A percentile compares a stretch with the other conserved stretches of the same genome.
phyloP scores from a whole-genome alignment of 2,329 filamentous ascomycete species.

The Colletotrichum caudatum region DNA sequence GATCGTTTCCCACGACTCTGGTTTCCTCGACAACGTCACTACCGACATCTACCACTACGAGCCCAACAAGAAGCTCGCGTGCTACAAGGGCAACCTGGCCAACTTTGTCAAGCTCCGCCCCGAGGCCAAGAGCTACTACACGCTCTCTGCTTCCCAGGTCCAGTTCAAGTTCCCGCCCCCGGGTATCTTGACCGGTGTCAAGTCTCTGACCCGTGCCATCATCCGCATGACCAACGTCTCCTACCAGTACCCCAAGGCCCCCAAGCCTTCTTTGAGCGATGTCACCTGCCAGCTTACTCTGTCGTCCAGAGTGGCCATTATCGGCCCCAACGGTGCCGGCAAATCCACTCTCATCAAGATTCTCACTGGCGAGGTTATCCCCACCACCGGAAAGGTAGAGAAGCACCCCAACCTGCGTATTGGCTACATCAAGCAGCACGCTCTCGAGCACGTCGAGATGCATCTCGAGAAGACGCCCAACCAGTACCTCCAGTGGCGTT shows the following conservation, averaged over 20 bases:
- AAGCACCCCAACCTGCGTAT: slow-evolving; percentile 99
- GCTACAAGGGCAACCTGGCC: slow-evolving; percentile 85
- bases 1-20: slow-evolving; percentile 98
- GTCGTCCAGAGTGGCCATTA: slow-evolving; percentile 94
- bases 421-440: slow-evolving; percentile 99
- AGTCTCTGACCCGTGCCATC: slow-evolving; percentile 93
- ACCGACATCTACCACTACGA: slow-evolving; percentile 99
- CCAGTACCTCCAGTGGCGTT: slow-evolving; percentile 99
- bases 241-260: slow-evolving; percentile 90
- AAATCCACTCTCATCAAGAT: slow-evolving; percentile 99
- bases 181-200: slow-evolving; percentile 93
- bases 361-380: slow-evolving; percentile 91
- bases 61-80: slow-evolving; percentile 89
- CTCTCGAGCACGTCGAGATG: slow-evolving; percentile 99
- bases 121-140: slow-evolving; percentile 98
- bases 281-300: slow-evolving; percentile 90
- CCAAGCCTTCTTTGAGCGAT: slow-evolving; percentile 88
- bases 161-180: slow-evolving; percentile 99
- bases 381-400: slow-evolving; percentile 86
- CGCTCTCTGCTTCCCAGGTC: slow-evolving; percentile 85
- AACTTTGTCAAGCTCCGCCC: slow-evolving; percentile 90
- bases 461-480: slow-evolving; percentile 99
- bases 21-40: slow-evolving; percentile 96
- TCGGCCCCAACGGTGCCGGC: slow-evolving; percentile 96
- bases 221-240: slow-evolving; percentile 93